These are phyloP conservation scores for Colletotrichum limetticola DNA, from an alignment of 2,329 filamentous ascomycete genomes.

Conservation along the genomic window DNA sequence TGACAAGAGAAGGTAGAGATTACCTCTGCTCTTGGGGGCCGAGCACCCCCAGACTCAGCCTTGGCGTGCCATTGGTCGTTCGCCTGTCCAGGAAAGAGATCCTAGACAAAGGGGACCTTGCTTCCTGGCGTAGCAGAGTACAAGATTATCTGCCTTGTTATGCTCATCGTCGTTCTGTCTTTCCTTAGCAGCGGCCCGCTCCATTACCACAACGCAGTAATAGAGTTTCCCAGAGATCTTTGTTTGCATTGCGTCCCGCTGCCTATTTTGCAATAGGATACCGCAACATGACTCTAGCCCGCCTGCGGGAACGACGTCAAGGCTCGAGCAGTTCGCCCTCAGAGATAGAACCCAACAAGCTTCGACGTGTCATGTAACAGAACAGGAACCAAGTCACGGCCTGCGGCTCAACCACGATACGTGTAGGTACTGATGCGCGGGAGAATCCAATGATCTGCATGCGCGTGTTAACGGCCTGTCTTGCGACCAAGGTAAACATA, in stretches of 20 bases:
- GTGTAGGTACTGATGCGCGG: not conserved
- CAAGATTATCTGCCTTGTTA: not conserved
- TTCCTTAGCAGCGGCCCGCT: constrained; percentile 6
- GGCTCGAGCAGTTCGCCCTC: not conserved
- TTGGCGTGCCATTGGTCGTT: constrained; percentile 8
- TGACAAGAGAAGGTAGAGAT: not conserved
- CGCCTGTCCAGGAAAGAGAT: not conserved
- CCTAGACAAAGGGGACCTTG: constrained; percentile 6
- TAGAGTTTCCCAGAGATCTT: constrained; percentile 27
- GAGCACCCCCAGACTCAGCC: constrained; percentile 16
- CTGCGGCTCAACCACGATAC: not conserved
- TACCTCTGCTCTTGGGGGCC: constrained; percentile 8
- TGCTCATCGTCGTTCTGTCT: not conserved
- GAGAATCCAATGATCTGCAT: not conserved
- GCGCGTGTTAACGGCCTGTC: not conserved
- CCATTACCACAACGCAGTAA: constrained; percentile 8
- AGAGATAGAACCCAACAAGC: not conserved
- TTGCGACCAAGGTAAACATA: not conserved
- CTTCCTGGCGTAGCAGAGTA: constrained; percentile 5
- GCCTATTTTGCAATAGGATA: not conserved
- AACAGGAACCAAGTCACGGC: not conserved
- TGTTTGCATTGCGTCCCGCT: constrained; percentile 13
- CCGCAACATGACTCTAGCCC: constrained; percentile 4
- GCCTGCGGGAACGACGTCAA: constrained; percentile 20
- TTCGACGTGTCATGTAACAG: constrained; percentile 17